phyloP scores from a whole-genome alignment of 2,329 filamentous ascomycete species.

The Colletotrichum filicis region DNA sequence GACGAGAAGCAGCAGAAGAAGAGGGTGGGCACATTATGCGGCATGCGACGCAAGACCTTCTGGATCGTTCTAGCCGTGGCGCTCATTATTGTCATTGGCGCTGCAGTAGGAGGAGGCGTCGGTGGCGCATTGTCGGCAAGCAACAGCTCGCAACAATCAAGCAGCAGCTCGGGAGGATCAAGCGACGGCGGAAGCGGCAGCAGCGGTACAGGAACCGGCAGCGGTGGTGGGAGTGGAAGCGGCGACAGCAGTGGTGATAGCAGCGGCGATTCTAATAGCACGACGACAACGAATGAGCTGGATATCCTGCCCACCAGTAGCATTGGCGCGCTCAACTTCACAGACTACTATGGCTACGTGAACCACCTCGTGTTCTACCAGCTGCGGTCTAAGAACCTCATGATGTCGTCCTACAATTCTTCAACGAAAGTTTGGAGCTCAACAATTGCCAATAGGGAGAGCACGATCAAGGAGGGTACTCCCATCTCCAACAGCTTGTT shows the following conservation, averaged over 20 bases:
- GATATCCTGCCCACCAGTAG: slow-evolving; percentile 12
- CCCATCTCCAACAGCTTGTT: slow-evolving; percentile 33
- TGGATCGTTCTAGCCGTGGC: slow-evolving; percentile 21
- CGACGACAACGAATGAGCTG: slow-evolving; percentile 1
- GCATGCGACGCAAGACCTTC: slow-evolving; percentile 27
- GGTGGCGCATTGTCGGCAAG: slow-evolving; percentile 11
- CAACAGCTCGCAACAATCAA: slow-evolving; percentile 19
- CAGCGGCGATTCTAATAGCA: background rate
- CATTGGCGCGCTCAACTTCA: slow-evolving; percentile 31
- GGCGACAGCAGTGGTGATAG: background rate
- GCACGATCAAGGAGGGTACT: slow-evolving; percentile 23
- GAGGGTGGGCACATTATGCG: slow-evolving; percentile 16
- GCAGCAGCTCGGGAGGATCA: background rate
- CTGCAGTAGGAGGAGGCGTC: slow-evolving; percentile 29
- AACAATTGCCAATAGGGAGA: slow-evolving; percentile 7
- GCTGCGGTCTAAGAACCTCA: slow-evolving; percentile 14
- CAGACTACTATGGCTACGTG: slow-evolving; percentile 28
- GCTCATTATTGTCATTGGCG: slow-evolving; percentile 19
- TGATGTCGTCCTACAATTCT: slow-evolving; percentile 28
- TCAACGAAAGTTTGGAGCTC: slow-evolving; percentile 24
- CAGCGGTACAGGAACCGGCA: background rate
- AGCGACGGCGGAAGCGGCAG: background rate
- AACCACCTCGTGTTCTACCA: slow-evolving; percentile 31
- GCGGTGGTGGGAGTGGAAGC: background rate
- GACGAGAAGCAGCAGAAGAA: background rate